Percentiles rank a stretch among this genome's conserved stretches.
Conservation (phyloP, 441 rosid genomes). For the Pelargonium cotyledonis region DNA sequence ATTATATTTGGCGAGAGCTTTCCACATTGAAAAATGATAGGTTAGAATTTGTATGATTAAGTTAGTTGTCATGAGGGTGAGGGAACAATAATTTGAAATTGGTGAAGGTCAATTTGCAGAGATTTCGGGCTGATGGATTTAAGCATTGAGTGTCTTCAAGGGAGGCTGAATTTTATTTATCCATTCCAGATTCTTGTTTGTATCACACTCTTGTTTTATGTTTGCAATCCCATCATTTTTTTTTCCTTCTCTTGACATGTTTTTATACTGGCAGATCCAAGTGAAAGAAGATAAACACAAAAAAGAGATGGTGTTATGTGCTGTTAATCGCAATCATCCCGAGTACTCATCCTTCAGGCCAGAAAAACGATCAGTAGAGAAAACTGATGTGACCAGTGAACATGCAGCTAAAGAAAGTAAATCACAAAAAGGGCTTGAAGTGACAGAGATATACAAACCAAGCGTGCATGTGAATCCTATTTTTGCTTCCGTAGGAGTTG, state of each 20-base stretch:
- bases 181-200: too few species aligned
- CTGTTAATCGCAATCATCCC: constrained; percentile 58
- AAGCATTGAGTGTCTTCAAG: too few species aligned
- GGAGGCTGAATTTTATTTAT: too few species aligned
- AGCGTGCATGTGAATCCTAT: constrained; percentile 72
- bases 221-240: neutral
- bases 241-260: neutral
- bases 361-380: constrained; percentile 56
- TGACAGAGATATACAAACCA: constrained; percentile 77
- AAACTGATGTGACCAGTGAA: constrained; percentile 38
- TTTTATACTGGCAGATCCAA: constrained; percentile 42
- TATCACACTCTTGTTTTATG: too few species aligned
- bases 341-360: constrained; percentile 72
- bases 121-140: too few species aligned
- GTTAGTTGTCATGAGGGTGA: too few species aligned
- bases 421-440: constrained; percentile 55
- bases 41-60: too few species aligned
- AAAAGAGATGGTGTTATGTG: constrained; percentile 62
- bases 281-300: constrained; percentile 87
- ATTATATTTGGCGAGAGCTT: too few species aligned
- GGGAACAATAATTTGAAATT: too few species aligned
- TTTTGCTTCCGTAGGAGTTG: constrained; percentile 75
- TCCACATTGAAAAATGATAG: too few species aligned
- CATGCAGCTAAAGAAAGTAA: constrained; percentile 31
- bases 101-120: too few species aligned